These are phyloP conservation scores for Amphirosellinia nigrospora DNA, from an alignment of 495 filamentous ascomycete species.

Conservation along the genomic window DNA sequence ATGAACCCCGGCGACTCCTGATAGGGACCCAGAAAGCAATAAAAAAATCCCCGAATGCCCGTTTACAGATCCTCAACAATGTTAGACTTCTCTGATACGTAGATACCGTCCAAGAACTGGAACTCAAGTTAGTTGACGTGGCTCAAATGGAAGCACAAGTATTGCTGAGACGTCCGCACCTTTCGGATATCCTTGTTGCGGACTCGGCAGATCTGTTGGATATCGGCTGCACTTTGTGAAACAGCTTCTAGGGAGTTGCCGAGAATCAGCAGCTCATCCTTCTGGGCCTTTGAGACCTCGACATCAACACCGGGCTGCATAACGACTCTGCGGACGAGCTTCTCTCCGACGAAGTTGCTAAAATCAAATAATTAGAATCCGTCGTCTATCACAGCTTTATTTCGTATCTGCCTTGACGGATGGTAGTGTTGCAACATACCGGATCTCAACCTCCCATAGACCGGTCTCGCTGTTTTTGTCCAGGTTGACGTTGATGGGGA, in stretches of 20 bases:
- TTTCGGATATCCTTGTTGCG: constrained; percentile 99
- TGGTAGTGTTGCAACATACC: constrained; percentile 62
- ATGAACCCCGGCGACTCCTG: constrained; percentile 59
- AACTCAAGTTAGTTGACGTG: neutral
- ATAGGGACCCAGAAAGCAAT: constrained; percentile 49
- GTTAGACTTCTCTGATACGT: constrained; percentile 97
- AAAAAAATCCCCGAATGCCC: constrained; percentile 43
- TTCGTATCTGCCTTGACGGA: neutral
- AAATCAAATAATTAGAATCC: constrained; percentile 25
- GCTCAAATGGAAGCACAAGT: neutral
- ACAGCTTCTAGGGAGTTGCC: constrained; percentile 97
- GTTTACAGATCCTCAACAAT: constrained; percentile 70
- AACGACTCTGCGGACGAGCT: constrained; percentile 90
- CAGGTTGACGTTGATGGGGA: constrained; percentile 99
- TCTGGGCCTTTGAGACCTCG: constrained; percentile 84
- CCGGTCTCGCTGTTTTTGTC: constrained; percentile 95
- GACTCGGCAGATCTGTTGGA: constrained; percentile 99
- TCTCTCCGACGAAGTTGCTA: constrained; percentile 99
- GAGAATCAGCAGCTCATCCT: constrained; percentile 92
- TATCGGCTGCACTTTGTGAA: constrained; percentile 96
- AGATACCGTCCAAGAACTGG: constrained; percentile 99
- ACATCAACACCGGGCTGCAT: constrained; percentile 92
- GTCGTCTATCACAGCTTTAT: neutral
- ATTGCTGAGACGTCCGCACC: constrained; percentile 53
- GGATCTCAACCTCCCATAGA: constrained; percentile 90